These are phyloP conservation scores for Pyricularia sp. DNA, from an alignment of 2,329 filamentous ascomycete genomes.

Conservation along the genomic window DNA sequence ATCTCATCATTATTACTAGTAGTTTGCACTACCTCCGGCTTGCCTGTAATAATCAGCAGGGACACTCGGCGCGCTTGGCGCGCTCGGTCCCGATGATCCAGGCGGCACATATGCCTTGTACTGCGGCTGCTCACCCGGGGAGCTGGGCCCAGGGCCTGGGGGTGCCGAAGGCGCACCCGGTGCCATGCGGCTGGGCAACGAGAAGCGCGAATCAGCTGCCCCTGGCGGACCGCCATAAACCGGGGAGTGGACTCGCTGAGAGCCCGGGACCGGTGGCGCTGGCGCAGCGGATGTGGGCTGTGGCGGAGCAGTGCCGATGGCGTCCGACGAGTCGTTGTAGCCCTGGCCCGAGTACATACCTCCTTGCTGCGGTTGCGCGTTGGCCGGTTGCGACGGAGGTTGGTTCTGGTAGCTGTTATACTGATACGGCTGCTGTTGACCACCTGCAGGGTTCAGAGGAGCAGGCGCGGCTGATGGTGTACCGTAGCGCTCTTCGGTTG, in stretches of 20 bases:
- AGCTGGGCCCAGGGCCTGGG: slow-evolving; percentile 2
- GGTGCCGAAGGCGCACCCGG: slow-evolving; percentile 10
- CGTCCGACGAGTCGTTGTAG: slow-evolving; percentile 18
- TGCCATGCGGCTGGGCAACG: slow-evolving; percentile 25
- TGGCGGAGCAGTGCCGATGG: slow-evolving; percentile 16
- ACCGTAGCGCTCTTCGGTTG: slow-evolving; percentile 26
- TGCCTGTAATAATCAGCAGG: slow-evolving; percentile 49
- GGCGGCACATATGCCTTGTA: slow-evolving; percentile 53
- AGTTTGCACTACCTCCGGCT: slow-evolving; percentile 11
- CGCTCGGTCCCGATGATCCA: slow-evolving; percentile 11
- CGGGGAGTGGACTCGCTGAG: slow-evolving; percentile 26
- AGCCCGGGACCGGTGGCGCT: slow-evolving; percentile 28
- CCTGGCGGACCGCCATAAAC: slow-evolving; percentile 29
- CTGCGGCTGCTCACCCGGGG: slow-evolving; percentile 28
- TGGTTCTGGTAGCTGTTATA: slow-evolving; percentile 22
- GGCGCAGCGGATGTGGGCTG: slow-evolving; percentile 28
- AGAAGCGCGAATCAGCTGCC: slow-evolving; percentile 37
- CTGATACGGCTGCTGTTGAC: slow-evolving; percentile 26
- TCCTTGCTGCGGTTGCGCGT: slow-evolving; percentile 18
- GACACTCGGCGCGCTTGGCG: slow-evolving; percentile 27
- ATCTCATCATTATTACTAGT: slow-evolving; percentile 4
- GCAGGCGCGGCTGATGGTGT: slow-evolving; percentile 18
- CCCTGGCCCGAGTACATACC: slow-evolving; percentile 18
- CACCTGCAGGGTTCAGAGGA: slow-evolving; percentile 16
- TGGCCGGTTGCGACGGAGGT: slow-evolving; percentile 8